Evolutionary conservation across 2,329 filamentous ascomycete species (phyloP).

Genomic region (Colletotrichum lini): DNA sequence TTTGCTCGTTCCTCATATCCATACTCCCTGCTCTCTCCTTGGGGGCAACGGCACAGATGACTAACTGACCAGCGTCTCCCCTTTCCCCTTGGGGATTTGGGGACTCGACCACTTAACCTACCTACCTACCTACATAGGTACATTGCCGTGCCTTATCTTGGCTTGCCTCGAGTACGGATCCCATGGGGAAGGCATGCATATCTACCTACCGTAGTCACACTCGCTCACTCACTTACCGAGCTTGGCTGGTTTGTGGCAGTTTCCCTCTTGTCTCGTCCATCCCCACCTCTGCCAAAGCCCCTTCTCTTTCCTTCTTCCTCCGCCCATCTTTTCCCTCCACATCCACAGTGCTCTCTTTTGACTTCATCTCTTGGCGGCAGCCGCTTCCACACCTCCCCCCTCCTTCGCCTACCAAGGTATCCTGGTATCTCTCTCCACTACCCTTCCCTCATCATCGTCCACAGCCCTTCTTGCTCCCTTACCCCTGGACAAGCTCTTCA

Average conservation of each 20-base stretch:
- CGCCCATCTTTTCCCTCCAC: neutral
- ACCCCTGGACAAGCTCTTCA: neutral
- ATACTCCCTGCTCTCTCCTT: too few species aligned
- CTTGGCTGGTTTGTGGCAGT: neutral
- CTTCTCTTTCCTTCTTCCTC: neutral
- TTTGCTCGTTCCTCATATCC: neutral
- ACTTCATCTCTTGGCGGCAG: slow-evolving; percentile 34
- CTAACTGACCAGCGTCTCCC: neutral
- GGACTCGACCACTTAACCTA: neutral
- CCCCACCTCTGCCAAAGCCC: neutral
- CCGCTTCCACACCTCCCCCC: neutral
- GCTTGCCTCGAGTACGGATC: neutral
- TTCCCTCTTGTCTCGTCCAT: neutral
- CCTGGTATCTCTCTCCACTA: neutral
- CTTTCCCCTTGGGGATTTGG: neutral
- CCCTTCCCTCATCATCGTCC: neutral
- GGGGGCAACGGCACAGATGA: neutral
- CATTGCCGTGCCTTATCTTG: neutral
- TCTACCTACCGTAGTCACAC: neutral
- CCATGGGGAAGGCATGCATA: neutral
- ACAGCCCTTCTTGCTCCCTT: neutral
- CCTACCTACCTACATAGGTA: too few species aligned
- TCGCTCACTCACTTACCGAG: too few species aligned
- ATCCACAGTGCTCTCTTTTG: slow-evolving; percentile 30
- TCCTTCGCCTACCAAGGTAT: neutral